Base-by-base conservation (phyloP, 1,139 yeast genomes). In the Lizanozyma gosingica region DNA sequence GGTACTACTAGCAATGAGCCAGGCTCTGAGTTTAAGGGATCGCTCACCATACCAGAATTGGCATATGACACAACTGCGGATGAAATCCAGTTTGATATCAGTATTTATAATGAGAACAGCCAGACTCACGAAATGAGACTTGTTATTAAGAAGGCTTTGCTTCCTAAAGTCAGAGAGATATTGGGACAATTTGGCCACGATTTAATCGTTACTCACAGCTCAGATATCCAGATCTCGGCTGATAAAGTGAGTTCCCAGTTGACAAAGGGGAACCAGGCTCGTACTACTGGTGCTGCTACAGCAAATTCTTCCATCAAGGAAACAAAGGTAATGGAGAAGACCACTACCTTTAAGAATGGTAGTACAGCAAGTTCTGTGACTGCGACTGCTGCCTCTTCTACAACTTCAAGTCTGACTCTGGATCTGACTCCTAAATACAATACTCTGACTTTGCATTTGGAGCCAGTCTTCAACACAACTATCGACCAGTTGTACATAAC, bases 11-110 rank as follows among this genome's bases (percentile, higher is more conserved):
- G 54, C 27, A 56, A 59, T 4, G 61, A 52, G 14, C 63, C 57
- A 2, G 65, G 57, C 8, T 57, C 57, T 9, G 51, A 49, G 2
- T 69, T 70, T 33, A 70, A 66, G 40, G 99, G 98, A 11, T 71
- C 83, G 15, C 80, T 92, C 45, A 74, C 79, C 3, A 63, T 92
- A 37, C 99, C 98, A 2, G 98, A 94, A 59, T 76, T 94, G 47
- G 94, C 97, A n/a, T 92, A 90, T 59, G 98, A 92, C 60, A 78
- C 95, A 15, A 92, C 83, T 40, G 73, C 66, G 33, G 90, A 82
- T 47, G 97, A 88, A 49, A 82, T 82, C 53, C 95, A 85, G 56
- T 92, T 92, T 57, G 83, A 81, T 40, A 72, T 87, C 43, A 71
- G 81, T 27, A 68, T 85, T 34, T 78, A 80, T 56, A 76, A 82